A percentile compares a stretch with the other conserved stretches of the same genome.
Evolutionary conservation across 768 basidiomycete species (phyloP).

Genomic region (Lentinula lateritia): DNA sequence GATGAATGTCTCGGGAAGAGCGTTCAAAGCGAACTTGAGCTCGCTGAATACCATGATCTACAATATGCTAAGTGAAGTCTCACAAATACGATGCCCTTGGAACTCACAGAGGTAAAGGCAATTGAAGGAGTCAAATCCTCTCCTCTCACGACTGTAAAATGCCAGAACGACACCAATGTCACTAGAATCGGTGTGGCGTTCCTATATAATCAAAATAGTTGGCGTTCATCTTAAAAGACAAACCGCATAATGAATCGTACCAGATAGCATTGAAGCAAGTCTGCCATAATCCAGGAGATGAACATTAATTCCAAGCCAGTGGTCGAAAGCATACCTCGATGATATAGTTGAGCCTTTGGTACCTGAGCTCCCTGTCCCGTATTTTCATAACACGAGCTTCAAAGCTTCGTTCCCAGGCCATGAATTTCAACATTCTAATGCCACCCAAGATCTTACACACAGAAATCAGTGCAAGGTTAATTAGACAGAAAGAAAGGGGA

Average conservation of each 20-base stretch:
- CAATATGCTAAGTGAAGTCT: slow-evolving; percentile 38
- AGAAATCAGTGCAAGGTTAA: neutral
- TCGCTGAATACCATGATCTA: slow-evolving; percentile 71
- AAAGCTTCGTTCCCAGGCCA: slow-evolving; percentile 92
- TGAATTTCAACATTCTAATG: slow-evolving; percentile 95
- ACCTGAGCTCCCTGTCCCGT: slow-evolving; percentile 76
- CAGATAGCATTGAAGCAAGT: slow-evolving; percentile 45
- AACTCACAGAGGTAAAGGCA: slow-evolving; percentile 68
- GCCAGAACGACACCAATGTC: slow-evolving; percentile 60
- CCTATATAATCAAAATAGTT: slow-evolving; percentile 25
- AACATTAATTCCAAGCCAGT: neutral
- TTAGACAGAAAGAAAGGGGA: slow-evolving; percentile 11
- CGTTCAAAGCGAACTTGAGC: slow-evolving; percentile 83
- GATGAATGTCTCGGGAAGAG: slow-evolving; percentile 87
- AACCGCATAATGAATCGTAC: slow-evolving; percentile 15
- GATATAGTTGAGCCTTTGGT: slow-evolving; percentile 80
- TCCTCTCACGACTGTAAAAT: slow-evolving; percentile 66
- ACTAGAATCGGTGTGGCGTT: slow-evolving; percentile 50
- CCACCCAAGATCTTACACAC: slow-evolving; percentile 66
- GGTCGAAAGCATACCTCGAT: slow-evolving; percentile 55
- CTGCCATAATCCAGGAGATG: slow-evolving; percentile 16
- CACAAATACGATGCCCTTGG: slow-evolving; percentile 21
- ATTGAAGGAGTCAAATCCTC: slow-evolving; percentile 74
- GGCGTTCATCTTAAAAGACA: neutral
- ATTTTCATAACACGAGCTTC: slow-evolving; percentile 69